Evolutionary conservation across 1,284 basidiomycete genomes (phyloP).

Genomic region (Exsudoporus floridanus): DNA sequence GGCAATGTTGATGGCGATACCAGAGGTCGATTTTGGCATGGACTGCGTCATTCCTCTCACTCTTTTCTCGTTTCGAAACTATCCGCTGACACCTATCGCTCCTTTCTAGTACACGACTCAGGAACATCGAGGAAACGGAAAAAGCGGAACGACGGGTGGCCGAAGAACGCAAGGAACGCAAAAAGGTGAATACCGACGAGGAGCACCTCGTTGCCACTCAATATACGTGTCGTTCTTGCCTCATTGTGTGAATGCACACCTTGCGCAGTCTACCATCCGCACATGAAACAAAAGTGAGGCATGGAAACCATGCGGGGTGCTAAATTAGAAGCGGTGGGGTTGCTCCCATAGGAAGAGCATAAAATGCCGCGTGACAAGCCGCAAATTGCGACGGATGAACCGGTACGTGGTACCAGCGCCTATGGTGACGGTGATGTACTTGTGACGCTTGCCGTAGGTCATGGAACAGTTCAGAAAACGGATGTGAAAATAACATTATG

Average conservation of each 20-base stretch:
- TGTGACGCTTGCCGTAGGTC: constrained; percentile 46
- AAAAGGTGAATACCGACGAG: constrained; percentile 62
- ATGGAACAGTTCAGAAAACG: constrained; percentile 88
- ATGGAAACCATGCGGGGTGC: constrained; percentile 84
- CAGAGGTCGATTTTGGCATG: constrained; percentile 97
- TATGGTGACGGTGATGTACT: background rate
- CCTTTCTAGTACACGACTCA: constrained; percentile 71
- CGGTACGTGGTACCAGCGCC: constrained; percentile 46
- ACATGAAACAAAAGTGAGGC: constrained; percentile 77
- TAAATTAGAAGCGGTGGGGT: constrained; percentile 77
- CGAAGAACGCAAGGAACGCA: constrained; percentile 65
- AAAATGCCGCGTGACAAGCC: constrained; percentile 53
- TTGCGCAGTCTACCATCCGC: constrained; percentile 75
- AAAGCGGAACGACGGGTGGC: constrained; percentile 86
- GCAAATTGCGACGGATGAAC: constrained; percentile 89
- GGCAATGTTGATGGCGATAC: constrained; percentile 94
- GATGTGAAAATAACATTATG: constrained; percentile 61
- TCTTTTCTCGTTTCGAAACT: background rate
- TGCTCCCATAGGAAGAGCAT: constrained; percentile 60
- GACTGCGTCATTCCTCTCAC: constrained; percentile 61
- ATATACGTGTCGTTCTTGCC: constrained; percentile 54
- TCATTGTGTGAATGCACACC: background rate
- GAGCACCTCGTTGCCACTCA: constrained; percentile 79
- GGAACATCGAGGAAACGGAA: constrained; percentile 96
- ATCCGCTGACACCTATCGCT: background rate